Evolutionary conservation across 1,284 basidiomycete genomes (phyloP).

Genomic region (Ustilago trichophora): DNA sequence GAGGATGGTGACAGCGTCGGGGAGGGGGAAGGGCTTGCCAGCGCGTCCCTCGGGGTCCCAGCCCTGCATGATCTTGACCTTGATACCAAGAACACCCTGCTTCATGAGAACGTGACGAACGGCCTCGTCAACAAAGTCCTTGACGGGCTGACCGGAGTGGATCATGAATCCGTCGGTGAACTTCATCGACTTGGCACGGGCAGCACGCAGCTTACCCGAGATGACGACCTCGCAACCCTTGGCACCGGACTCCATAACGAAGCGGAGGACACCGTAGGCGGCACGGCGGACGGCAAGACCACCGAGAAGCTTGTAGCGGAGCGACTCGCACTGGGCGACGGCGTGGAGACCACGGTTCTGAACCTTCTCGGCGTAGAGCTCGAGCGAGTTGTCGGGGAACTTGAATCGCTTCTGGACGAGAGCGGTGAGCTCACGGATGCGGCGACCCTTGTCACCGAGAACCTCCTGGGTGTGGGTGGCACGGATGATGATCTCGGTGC

Average conservation of each 20-base stretch:
- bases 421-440: conserved; percentile 97
- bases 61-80: conserved; percentile 99
- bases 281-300: conserved; percentile 99
- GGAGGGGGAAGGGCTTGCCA: conserved; percentile 87
- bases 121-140: conserved; percentile 97
- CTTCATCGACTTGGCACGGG: conserved; percentile 99
- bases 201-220: conserved; percentile 98
- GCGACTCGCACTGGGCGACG: conserved; percentile 97
- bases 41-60: conserved; percentile 84
- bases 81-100: conserved; percentile 99
- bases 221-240: conserved; percentile 99
- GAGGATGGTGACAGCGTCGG: conserved; percentile 90
- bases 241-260: conserved; percentile 99
- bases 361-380: conserved; percentile 99
- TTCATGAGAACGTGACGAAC: conserved; percentile 98
- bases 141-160: conserved; percentile 98
- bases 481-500: conserved; percentile 99
- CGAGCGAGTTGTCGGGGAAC: conserved; percentile 97
- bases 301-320: conserved; percentile 99
- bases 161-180: conserved; percentile 99
- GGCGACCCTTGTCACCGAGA: conserved; percentile 98
- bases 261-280: conserved; percentile 99
- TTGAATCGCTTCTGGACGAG: conserved; percentile 99
- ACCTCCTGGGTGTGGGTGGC: conserved; percentile 99
- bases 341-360: conserved; percentile 98